A percentile compares a stretch with the other conserved stretches of the same genome.
Conservation (phyloP, 768 basidiomycete species). For the Kwoniella europaea region DNA sequence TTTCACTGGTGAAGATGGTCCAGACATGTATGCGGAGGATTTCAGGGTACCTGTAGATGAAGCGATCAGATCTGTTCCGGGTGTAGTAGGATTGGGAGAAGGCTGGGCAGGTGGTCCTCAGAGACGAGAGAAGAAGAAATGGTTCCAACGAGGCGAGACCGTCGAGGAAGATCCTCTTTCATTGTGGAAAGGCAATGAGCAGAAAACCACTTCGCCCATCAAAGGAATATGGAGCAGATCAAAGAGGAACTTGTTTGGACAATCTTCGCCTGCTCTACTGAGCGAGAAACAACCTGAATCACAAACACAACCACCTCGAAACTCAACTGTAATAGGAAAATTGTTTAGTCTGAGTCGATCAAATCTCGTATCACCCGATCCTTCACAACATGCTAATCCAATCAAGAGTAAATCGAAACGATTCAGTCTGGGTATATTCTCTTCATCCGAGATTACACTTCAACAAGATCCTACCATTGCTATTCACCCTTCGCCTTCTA, state of each 20-base stretch:
- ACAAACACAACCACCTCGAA: not conserved
- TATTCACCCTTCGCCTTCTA: constrained; percentile 20
- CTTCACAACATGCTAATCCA: constrained; percentile 1
- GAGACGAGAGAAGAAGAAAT: constrained; percentile 1
- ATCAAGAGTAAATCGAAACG: constrained; percentile 10
- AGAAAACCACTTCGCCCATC: constrained; percentile 10
- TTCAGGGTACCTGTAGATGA: constrained; percentile 13
- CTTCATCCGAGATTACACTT: constrained; percentile 9
- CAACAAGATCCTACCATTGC: not conserved
- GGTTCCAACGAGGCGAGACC: constrained; percentile 7
- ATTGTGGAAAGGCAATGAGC: constrained; percentile 16
- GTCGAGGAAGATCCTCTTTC: constrained; percentile 20
- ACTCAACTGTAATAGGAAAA: not conserved
- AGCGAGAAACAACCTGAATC: not conserved
- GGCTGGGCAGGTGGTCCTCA: constrained; percentile 51
- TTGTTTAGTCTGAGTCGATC: constrained; percentile 21
- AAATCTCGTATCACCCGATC: constrained; percentile 10
- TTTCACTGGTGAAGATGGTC: constrained; percentile 7
- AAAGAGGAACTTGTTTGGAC: constrained; percentile 16
- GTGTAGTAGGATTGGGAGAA: constrained; percentile 49
- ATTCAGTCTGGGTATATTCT: constrained; percentile 4
- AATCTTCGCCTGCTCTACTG: constrained; percentile 10
- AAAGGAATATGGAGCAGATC: constrained; percentile 24
- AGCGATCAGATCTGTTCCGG: constrained; percentile 35
- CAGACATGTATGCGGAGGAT: constrained; percentile 2